phyloP scores from a whole-genome alignment of 169 alveolate genomes.

The Perkinsus chesapeaki region DNA sequence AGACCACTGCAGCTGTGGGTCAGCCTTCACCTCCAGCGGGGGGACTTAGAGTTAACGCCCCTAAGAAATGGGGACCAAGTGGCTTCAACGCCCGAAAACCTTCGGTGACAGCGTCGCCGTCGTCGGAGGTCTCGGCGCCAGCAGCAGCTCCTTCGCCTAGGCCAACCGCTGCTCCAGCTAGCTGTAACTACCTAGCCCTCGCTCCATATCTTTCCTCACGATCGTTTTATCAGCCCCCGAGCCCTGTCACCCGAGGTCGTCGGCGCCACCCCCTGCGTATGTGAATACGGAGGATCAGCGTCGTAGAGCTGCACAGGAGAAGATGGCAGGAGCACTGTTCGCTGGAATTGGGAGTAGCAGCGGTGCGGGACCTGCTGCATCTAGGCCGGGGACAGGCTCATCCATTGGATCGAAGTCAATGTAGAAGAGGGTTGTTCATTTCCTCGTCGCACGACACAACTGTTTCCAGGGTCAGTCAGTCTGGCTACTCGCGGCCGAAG shows the following conservation, averaged over 20 bases:
- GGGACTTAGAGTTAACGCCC: background rate
- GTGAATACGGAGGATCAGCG: background rate
- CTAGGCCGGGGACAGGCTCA: background rate
- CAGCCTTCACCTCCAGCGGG: background rate
- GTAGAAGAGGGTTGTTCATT: background rate
- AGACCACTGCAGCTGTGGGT: background rate
- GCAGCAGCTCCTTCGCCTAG: background rate
- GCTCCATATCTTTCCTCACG: background rate
- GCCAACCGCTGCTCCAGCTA: background rate
- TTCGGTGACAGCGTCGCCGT: background rate
- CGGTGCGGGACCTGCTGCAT: background rate
- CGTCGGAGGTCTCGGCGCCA: background rate
- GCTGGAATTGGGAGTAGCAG: conserved; percentile 10
- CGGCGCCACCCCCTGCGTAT: background rate
- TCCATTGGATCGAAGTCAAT: background rate
- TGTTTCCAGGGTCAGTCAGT: background rate
- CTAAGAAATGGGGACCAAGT: background rate
- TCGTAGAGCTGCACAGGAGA: conserved; percentile 7
- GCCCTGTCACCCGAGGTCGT: background rate
- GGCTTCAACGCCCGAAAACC: background rate
- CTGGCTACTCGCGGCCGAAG: background rate
- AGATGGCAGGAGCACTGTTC: conserved; percentile 23
- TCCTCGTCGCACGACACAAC: background rate
- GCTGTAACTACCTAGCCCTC: background rate
- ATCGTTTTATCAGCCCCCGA: background rate